A percentile compares a stretch with the other conserved stretches of the same genome.
Evolutionary conservation across 139 green algal genomes (phyloP).

Genomic region (Haematococcus sp.): DNA sequence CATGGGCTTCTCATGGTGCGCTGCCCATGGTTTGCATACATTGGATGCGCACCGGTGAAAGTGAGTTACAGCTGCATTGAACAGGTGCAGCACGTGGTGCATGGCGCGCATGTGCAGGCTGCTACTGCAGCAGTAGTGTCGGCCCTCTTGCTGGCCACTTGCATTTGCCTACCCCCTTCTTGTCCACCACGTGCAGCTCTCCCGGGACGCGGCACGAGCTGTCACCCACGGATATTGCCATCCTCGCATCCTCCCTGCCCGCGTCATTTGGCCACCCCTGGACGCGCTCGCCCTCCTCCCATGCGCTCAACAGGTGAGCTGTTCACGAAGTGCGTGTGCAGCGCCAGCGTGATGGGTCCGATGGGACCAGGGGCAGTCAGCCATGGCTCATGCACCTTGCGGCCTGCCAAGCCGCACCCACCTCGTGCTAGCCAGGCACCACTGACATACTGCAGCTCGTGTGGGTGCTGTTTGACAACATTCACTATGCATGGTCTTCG

Average conservation of each 20-base stretch:
- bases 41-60: too few species aligned
- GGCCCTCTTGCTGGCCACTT: too few species aligned
- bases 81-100: neutral
- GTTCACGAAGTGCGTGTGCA: neutral
- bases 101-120: neutral
- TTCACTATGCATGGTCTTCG: too few species aligned
- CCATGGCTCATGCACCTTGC: too few species aligned
- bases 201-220: neutral
- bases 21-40: too few species aligned
- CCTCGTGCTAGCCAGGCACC: too few species aligned
- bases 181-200: neutral
- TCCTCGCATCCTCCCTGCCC: slow-evolving; percentile 3
- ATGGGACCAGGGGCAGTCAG: too few species aligned
- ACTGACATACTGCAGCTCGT: too few species aligned
- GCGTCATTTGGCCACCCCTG: neutral
- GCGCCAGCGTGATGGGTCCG: neutral
- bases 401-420: too few species aligned
- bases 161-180: neutral
- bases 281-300: neutral
- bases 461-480: too few species aligned
- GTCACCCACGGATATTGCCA: slow-evolving; percentile 1
- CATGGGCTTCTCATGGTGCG: too few species aligned
- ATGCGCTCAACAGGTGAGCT: too few species aligned
- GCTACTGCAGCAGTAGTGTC: neutral
- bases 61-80: neutral